Evolutionary conservation across 257 asterid genomes (phyloP).

Genomic region (Thymus mandschuricus): DNA sequence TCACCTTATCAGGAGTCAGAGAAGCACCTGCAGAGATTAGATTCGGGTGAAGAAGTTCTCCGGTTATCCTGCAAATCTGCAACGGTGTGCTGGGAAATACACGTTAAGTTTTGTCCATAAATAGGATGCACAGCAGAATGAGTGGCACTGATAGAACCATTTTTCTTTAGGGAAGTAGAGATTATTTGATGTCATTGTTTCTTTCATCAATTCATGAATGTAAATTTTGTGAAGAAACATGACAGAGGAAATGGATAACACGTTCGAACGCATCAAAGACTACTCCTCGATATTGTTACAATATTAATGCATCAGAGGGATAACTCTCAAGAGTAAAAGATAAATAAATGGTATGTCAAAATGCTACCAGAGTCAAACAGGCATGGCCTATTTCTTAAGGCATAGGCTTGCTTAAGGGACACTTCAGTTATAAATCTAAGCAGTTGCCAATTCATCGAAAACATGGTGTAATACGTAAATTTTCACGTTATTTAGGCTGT

Average conservation of each 20-base stretch:
- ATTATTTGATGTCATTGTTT: slow-evolving; percentile 21
- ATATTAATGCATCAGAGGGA: background rate
- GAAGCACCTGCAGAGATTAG: slow-evolving; percentile 6
- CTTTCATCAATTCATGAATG: slow-evolving; percentile 12
- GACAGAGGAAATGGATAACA: slow-evolving; percentile 8
- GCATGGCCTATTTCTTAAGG: slow-evolving; percentile 5
- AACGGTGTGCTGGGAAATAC: slow-evolving; percentile 24
- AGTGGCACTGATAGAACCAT: slow-evolving; percentile 15
- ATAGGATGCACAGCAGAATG: background rate
- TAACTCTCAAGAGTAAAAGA: background rate
- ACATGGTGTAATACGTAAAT: background rate
- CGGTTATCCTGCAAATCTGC: background rate
- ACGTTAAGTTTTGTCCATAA: slow-evolving; percentile 7
- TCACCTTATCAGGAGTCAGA: background rate
- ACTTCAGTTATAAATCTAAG: background rate
- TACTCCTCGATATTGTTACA: no score
- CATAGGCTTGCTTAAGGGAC: slow-evolving; percentile 12
- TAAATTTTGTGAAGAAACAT: slow-evolving; percentile 21
- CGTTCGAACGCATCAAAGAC: background rate
- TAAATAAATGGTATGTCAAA: background rate
- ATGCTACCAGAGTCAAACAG: slow-evolving; percentile 4
- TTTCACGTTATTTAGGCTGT: slow-evolving; percentile 2
- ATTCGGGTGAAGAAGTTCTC: background rate
- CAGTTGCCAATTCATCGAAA: background rate
- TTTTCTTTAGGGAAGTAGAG: slow-evolving; percentile 18